Evolutionary conservation across 345 rosid genomes (phyloP).

Genomic region (Brassica rapa): DNA sequence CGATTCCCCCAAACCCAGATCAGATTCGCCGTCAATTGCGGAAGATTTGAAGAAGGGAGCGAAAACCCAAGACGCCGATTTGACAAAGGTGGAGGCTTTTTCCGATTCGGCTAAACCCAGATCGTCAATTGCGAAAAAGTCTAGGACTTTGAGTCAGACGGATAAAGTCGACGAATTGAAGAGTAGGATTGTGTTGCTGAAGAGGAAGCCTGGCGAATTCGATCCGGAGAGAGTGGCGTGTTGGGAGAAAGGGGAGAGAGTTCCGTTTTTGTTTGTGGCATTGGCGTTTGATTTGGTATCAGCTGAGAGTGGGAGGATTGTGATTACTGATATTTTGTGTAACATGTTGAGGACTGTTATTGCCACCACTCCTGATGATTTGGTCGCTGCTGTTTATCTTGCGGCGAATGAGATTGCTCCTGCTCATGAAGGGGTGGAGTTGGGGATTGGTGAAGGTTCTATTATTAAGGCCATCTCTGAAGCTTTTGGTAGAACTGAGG

Average conservation of each 20-base stretch:
- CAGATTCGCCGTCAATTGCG: slow-evolving; percentile 15
- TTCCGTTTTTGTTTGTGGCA: slow-evolving; percentile 74
- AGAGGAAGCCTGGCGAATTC: slow-evolving; percentile 67
- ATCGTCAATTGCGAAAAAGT: slow-evolving; percentile 22
- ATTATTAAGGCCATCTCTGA: slow-evolving; percentile 79
- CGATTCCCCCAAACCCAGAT: slow-evolving; percentile 6
- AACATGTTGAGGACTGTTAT: slow-evolving; percentile 87
- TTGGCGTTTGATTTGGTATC: slow-evolving; percentile 75
- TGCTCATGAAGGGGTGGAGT: slow-evolving; percentile 87
- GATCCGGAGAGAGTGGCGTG: slow-evolving; percentile 53
- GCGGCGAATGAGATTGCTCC: slow-evolving; percentile 79
- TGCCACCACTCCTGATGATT: slow-evolving; percentile 72
- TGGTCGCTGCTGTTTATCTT: slow-evolving; percentile 67
- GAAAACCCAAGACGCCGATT: too few relatives aligned
- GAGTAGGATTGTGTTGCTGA: slow-evolving; percentile 58
- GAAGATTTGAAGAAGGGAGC: slow-evolving; percentile 22
- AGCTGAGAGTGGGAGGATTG: slow-evolving; percentile 71
- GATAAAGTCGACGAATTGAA: slow-evolving; percentile 53
- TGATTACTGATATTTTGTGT: slow-evolving; percentile 78
- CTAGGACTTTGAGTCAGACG: slow-evolving; percentile 34
- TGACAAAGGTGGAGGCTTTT: too few relatives aligned
- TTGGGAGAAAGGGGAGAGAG: slow-evolving; percentile 76
- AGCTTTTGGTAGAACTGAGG: slow-evolving; percentile 85
- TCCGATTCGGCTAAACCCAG: too few relatives aligned
- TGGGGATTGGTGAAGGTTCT: slow-evolving; percentile 82